Base-by-base conservation (phyloP, 352 stramenopile species). In the Phytopythium boreale region DNA sequence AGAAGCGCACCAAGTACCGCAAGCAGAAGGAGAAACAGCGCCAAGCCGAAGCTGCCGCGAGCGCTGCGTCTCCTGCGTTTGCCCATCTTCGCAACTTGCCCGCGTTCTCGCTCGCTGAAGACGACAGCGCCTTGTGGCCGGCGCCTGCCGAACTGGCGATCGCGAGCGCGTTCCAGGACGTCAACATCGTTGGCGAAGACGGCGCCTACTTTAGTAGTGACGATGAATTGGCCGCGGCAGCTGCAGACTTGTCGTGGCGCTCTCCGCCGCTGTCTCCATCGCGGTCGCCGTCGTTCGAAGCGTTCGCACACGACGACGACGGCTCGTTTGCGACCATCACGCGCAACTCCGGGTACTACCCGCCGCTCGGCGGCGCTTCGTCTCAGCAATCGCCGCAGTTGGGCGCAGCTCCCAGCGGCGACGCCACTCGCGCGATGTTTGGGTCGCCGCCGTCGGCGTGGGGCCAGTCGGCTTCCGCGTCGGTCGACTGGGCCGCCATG, bases 331-430 rank as follows among this genome's bases (percentile, higher is more conserved):
- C 83, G 41, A 72, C 71, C 44, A 79, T 92, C 62, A 94, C 83
- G 43, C 69, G 84, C 24, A 81, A 92, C 27, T 92, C 77, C 19
- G 85, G 85, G 19, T 92, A 90, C 67, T 92, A 88, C 57, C 85
- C 85, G 14, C 72, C 72, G 10, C 66, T 94, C 2, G 78, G 78
- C 31, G 62, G 56, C 26, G 24, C 34, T 20, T 34, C 14, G 22
- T 37, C 19, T 26, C 26, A 39, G 37, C 36, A 37, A 1, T 60
- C 56, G 24, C 56, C 56, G 15, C 37, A 24, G 11, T 27, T 62
- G 9, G 44, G 24, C 15, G 27, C 56, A 10, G 66, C 59, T n/a
- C 47, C 56, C 1, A 53, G 24, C 17, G 4, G 26, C 20, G 56
- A 52, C 43, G 58, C 57, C 39, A 49, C 31, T 7, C 52, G 62